Evolutionary conservation across 345 rosid species (phyloP), one percentile per base, ranked within the genome.

Genomic region (Lepidium sativum): DNA sequence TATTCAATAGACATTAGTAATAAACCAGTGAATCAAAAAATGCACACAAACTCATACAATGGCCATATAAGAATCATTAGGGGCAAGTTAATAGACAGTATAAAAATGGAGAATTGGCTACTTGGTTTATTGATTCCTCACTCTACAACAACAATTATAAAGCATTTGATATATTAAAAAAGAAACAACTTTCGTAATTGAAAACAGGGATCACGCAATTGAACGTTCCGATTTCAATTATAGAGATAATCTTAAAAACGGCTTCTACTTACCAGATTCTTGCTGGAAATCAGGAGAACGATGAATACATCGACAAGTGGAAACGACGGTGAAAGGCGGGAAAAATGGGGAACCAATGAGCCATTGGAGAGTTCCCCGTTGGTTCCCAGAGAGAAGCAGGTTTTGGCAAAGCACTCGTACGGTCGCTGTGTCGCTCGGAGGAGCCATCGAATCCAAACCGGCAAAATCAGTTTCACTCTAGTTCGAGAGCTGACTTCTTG

Each of bases 261-360:
- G 43, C 2, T 21, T 44, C 8, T 45, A 7, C 42, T 53, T 63
- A 85, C 96, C 98, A 52, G 97, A 80, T 76, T 92, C 98, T 75
- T 72, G 81, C 67, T 17, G 37, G 81, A 70, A 80, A 73, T 92
- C 91, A 4, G 82, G 75, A 78, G 73, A 73, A 16, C 48, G 58
- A 70, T 87, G 87, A 66, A 87, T 80, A 76, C 88, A 92, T 67
- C 79, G 75, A 73, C 89, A 64, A 69, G 91, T 80, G 75, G 98
- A 92, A 63, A 83, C 69, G 67, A 92, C 75, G 37, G 98, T 86
- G 63, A 81, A 78, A 12, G 88, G 84, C 23, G 86, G 83, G 62
- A 78, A 79, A 67, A 89, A 87, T 3, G 89, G 96, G 49, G 91
- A 89, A 38, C 97, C 96, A 59, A 87, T 81, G 5, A 92, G 87